These are phyloP conservation scores for Amauroascus verrucosus DNA, from an alignment of 2,329 filamentous ascomycete genomes.

Conservation along the genomic window DNA sequence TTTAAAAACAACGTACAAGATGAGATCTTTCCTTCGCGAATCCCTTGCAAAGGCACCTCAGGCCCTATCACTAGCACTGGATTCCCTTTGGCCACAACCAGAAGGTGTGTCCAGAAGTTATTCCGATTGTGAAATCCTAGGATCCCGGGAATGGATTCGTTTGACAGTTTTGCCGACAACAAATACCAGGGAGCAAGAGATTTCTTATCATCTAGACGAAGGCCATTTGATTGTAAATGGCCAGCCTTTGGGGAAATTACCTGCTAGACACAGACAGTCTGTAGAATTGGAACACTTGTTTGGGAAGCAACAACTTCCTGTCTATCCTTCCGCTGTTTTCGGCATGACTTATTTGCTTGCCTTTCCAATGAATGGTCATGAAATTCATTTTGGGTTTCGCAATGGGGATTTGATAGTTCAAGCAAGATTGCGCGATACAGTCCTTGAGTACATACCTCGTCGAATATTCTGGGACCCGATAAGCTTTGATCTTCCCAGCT, in stretches of 20 bases:
- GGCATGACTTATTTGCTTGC: conserved; percentile 24
- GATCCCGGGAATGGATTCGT: neutral
- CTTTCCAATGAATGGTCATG: conserved; percentile 24
- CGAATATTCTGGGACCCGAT: conserved; percentile 20
- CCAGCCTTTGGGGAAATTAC: conserved; percentile 23
- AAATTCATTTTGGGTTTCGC: conserved; percentile 19
- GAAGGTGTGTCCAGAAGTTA: conserved; percentile 13
- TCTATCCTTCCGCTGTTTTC: conserved; percentile 20
- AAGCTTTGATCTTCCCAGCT: conserved; percentile 21
- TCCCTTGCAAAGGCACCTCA: conserved; percentile 27
- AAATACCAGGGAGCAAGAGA: conserved; percentile 1
- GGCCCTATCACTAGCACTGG: conserved; percentile 30
- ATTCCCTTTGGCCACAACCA: conserved; percentile 36
- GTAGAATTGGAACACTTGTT: conserved; percentile 21
- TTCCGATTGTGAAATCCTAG: neutral
- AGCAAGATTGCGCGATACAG: conserved; percentile 13
- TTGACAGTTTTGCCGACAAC: neutral
- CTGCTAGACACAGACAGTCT: conserved; percentile 21
- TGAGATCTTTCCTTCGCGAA: conserved; percentile 28
- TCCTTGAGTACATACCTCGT: conserved; percentile 26
- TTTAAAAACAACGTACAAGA: conserved; percentile 33
- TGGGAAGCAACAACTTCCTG: conserved; percentile 16
- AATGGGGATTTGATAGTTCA: conserved; percentile 28
- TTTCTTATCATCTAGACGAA: conserved; percentile 26
- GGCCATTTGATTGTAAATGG: conserved; percentile 28